Evolutionary conservation across 139 green algal species (phyloP).

Genomic region (Coelastrella sp.): DNA sequence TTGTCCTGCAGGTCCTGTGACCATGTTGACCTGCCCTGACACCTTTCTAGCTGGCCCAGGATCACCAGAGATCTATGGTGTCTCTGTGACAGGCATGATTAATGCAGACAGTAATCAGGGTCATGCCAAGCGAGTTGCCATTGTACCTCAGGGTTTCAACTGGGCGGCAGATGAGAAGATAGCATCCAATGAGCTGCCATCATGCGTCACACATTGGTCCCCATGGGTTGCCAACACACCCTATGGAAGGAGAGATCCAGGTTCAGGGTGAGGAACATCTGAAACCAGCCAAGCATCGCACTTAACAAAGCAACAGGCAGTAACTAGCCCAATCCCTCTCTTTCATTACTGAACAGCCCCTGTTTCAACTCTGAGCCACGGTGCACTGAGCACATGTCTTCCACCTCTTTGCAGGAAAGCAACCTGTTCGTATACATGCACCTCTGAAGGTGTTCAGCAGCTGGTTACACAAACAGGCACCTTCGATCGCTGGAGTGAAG

Average conservation of each 20-base stretch:
- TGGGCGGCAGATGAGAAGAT: slow-evolving; percentile 35
- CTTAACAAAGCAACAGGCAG: no score
- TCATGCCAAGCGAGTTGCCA: slow-evolving; percentile 62
- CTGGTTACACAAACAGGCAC: slow-evolving; percentile 50
- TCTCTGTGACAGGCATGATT: not conserved
- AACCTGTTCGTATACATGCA: slow-evolving; percentile 69
- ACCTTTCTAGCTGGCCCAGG: slow-evolving; percentile 58
- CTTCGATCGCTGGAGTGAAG: slow-evolving; percentile 23
- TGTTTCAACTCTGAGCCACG: no score
- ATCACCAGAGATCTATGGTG: slow-evolving; percentile 45
- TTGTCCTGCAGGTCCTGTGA: slow-evolving; percentile 40
- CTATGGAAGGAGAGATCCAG: not conserved
- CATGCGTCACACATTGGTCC: slow-evolving; percentile 64
- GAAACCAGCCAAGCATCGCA: no score
- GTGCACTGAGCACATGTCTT: no score
- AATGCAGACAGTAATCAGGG: slow-evolving; percentile 42
- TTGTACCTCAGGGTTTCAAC: slow-evolving; percentile 64
- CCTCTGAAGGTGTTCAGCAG: slow-evolving; percentile 40
- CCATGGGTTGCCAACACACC: slow-evolving; percentile 56
- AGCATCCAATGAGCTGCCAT: slow-evolving; percentile 13
- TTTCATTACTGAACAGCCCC: no score
- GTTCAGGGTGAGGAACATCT: not conserved
- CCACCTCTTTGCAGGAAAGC: not conserved
- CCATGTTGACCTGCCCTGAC: slow-evolving; percentile 55
- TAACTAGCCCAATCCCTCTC: no score